Percentiles rank a stretch among this genome's conserved stretches.
These are phyloP conservation scores for Tolypocladium endophyticum DNA, from an alignment of 2,329 filamentous ascomycete species.

Conservation along the genomic window DNA sequence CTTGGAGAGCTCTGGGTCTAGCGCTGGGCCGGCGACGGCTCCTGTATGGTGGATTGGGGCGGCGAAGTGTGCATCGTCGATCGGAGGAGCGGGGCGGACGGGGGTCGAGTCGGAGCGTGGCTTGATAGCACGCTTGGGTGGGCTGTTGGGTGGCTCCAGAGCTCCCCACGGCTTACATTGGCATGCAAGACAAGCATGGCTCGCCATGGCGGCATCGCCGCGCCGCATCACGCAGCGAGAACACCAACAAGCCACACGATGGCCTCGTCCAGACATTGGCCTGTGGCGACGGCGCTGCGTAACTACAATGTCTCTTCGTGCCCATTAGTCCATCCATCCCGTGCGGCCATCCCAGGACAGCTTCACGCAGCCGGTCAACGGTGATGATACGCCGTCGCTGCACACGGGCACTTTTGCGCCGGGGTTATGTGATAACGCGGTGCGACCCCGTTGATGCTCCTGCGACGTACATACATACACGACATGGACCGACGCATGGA, in stretches of 20 bases:
- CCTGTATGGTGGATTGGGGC: constrained; percentile 1
- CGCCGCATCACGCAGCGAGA: background rate
- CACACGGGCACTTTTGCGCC: background rate
- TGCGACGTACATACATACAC: background rate
- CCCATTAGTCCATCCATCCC: background rate
- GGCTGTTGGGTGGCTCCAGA: background rate
- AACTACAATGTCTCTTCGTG: background rate
- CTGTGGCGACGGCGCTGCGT: background rate
- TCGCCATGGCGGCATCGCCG: background rate
- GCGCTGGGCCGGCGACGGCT: background rate
- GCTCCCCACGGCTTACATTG: background rate
- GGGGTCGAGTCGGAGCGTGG: background rate
- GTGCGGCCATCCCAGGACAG: background rate
- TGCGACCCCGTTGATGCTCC: background rate
- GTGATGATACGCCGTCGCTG: background rate
- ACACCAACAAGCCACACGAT: background rate
- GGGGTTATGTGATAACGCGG: background rate
- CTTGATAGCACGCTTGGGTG: background rate
- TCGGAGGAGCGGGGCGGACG: background rate
- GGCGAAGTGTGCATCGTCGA: background rate
- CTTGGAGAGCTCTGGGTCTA: background rate
- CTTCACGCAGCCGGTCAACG: background rate
- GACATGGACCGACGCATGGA: background rate
- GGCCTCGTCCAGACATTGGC: background rate
- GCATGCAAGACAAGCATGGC: background rate